These are phyloP conservation scores for Polyporus arcularius DNA, from an alignment of 768 basidiomycete genomes.

Conservation along the genomic window DNA sequence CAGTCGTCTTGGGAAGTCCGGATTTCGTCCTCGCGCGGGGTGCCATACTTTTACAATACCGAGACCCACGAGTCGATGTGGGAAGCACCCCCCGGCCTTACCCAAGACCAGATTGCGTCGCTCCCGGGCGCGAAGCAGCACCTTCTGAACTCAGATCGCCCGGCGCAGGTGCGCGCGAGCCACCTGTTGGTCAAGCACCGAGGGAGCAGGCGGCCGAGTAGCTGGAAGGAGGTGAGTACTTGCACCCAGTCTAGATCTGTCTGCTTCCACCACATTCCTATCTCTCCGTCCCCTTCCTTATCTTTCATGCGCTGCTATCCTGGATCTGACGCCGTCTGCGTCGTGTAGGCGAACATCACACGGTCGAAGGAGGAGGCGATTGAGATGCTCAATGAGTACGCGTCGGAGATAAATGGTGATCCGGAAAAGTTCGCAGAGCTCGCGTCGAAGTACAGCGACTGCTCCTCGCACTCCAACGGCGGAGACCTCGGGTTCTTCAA, in stretches of 20 bases:
- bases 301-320: not conserved
- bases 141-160: conserved; percentile 34
- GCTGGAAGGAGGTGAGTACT: conserved; percentile 77
- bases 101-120: conserved; percentile 55
- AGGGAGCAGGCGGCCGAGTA: conserved; percentile 74
- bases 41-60: conserved; percentile 89
- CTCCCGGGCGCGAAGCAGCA: conserved; percentile 69
- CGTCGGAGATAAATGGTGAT: conserved; percentile 55
- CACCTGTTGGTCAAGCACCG: conserved; percentile 94
- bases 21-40: conserved; percentile 71
- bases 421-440: conserved; percentile 71
- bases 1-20: conserved; percentile 75
- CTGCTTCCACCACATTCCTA: not conserved
- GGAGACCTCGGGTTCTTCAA: conserved; percentile 92
- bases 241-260: no score
- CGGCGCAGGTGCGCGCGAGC: conserved; percentile 82
- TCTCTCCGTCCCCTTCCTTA: no score
- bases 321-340: not conserved
- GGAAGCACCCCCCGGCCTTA: conserved; percentile 68
- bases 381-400: conserved; percentile 66
- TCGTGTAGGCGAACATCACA: conserved; percentile 67
- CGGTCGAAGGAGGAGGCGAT: conserved; percentile 90
- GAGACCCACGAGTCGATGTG: conserved; percentile 73
- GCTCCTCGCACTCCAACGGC: conserved; percentile 76
- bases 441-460: conserved; percentile 81